Conservation (phyloP, 768 basidiomycete genomes). For the Amanita inopinata region DNA sequence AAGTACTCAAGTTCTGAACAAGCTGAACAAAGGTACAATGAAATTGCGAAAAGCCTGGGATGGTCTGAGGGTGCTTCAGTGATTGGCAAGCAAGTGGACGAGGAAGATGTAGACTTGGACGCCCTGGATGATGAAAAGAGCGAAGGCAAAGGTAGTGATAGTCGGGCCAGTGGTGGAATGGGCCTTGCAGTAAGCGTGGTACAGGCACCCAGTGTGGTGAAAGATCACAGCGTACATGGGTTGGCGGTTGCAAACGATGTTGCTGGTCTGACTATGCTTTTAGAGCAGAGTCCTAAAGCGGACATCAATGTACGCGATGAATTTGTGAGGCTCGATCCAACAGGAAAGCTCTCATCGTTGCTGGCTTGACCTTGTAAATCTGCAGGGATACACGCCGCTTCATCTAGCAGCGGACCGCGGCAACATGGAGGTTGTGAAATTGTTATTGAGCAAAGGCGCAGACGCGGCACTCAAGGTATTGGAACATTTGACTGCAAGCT, state of each 20-base stretch:
- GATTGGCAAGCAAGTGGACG: conserved; percentile 12
- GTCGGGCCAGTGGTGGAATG: conserved; percentile 33
- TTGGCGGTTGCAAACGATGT: conserved; percentile 52
- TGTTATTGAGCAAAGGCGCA: conserved; percentile 57
- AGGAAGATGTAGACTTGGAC: conserved; percentile 32
- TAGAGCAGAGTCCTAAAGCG: conserved; percentile 29
- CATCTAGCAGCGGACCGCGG: conserved; percentile 87
- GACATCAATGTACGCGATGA: conserved; percentile 59
- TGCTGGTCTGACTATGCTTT: conserved; percentile 30
- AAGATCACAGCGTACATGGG: conserved; percentile 42
- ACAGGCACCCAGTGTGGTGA: conserved; percentile 24
- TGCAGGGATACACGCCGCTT: conserved; percentile 78
- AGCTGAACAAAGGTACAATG: conserved; percentile 58
- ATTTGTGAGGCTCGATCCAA: conserved; percentile 51
- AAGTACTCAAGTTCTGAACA: conserved; percentile 33
- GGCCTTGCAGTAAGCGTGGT: conserved; percentile 59
- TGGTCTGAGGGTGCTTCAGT: conserved; percentile 38
- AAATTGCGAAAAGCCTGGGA: conserved; percentile 57
- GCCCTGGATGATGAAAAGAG: conserved; percentile 29
- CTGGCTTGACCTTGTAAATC: background rate
- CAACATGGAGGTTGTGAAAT: conserved; percentile 39
- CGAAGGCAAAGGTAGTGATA: conserved; percentile 10
- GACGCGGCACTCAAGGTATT: conserved; percentile 54
- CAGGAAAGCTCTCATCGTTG: too few species aligned
- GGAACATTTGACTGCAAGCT: background rate